Evolutionary conservation across 2,329 filamentous ascomycete genomes (phyloP), one percentile per base, ranked within the genome.

Genomic region (Ascocoryne sarcoides): DNA sequence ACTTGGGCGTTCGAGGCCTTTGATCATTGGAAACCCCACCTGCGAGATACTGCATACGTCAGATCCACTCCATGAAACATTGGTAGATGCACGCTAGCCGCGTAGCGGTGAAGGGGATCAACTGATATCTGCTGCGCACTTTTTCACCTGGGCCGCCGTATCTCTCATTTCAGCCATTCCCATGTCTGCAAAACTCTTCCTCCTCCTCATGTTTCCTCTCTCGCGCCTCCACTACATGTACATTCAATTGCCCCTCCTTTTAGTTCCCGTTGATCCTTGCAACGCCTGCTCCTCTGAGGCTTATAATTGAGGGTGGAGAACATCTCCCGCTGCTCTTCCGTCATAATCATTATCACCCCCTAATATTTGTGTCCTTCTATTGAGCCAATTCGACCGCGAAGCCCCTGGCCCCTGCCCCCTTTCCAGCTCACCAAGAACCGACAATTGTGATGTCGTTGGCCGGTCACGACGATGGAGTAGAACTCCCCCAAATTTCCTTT

Each of bases 401-500:
- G n/a, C n/a, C n/a, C n/a, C n/a, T n/a, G n/a, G n/a, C n/a, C n/a
- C n/a, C n/a, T n/a, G n/a, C n/a, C n/a, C n/a, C n/a, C n/a, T n/a
- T n/a, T n/a, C n/a, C n/a, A n/a, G n/a, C n/a, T n/a, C n/a, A n/a
- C n/a, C n/a, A n/a, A n/a, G n/a, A n/a, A n/a, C n/a, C n/a, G n/a
- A n/a, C n/a, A n/a, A n/a, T n/a, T n/a, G n/a, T n/a, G n/a, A 26
- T 26, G 23, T 26, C 23, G 23, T 12, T 26, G 7, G 7, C 23
- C 23, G 12, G 12, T 12, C 7, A 7, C 7, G 23, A 26, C 7
- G 23, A 26, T 12, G 12, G 7, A 7, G 7, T 12, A 7, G 23
- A 32, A 26, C n/a, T 32, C n/a, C 34, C 47, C 12, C 39, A 40
- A 37, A 50, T 57, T 12, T 47, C 44, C 19, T 44, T 53, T 28